phyloP scores from a whole-genome alignment of 2,329 filamentous ascomycete species.

The Cladophialophora psammophila region DNA sequence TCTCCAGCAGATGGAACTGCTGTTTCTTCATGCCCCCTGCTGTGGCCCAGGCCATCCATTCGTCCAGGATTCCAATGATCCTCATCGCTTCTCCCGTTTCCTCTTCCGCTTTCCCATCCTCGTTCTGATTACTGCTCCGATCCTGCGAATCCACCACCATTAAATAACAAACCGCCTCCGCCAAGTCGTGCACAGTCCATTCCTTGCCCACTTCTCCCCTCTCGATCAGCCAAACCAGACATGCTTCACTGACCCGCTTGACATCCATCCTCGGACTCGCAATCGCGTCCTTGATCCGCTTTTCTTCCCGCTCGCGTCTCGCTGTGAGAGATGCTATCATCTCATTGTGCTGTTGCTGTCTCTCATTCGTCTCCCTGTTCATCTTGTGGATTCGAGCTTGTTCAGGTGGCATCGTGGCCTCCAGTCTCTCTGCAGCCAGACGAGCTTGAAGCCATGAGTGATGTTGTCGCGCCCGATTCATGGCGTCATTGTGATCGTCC shows the following conservation, averaged over 20 bases:
- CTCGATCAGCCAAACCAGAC: constrained; percentile 41
- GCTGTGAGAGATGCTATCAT: constrained; percentile 30
- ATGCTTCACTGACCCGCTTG: constrained; percentile 40
- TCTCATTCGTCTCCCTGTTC: constrained; percentile 36
- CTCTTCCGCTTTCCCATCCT: background rate
- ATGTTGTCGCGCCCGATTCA: constrained; percentile 30
- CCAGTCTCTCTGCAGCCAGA: constrained; percentile 36
- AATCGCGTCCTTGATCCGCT: constrained; percentile 41
- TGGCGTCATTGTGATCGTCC: constrained; percentile 27
- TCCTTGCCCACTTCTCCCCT: constrained; percentile 39
- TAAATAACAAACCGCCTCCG: constrained; percentile 42
- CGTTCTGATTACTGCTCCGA: background rate
- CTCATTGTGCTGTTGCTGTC: constrained; percentile 36
- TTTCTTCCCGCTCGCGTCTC: constrained; percentile 39
- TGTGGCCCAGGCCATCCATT: constrained; percentile 42
- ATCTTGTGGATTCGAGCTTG: constrained; percentile 40
- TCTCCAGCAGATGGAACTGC: constrained; percentile 39
- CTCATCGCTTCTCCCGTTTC: constrained; percentile 34
- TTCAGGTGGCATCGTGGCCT: constrained; percentile 42
- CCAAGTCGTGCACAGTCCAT: constrained; percentile 40
- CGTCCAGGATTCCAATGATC: constrained; percentile 41
- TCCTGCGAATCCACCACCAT: constrained; percentile 40
- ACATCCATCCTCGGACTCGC: constrained; percentile 41
- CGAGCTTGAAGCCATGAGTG: constrained; percentile 35
- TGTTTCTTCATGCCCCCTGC: constrained; percentile 42